Conservation (phyloP, 352 stramenopile genomes). For the Blastocystis sp. region DNA sequence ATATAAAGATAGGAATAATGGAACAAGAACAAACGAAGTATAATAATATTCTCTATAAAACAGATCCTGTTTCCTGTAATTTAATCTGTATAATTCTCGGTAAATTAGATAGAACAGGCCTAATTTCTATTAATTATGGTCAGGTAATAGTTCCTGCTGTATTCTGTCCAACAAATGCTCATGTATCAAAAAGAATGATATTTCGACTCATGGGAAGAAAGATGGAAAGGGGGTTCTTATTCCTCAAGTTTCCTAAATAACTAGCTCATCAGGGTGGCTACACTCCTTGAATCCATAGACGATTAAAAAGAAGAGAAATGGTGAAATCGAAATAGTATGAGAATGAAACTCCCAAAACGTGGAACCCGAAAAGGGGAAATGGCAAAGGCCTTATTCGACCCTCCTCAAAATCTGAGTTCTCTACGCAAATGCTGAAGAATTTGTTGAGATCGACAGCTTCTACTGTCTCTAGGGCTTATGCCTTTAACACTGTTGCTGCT, state of each 20-base stretch:
- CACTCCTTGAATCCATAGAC: no score
- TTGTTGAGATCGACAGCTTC: conserved; percentile 48
- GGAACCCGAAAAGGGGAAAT: background rate
- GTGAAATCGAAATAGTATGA: background rate
- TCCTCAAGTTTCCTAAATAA: no score
- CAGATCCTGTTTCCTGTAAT: background rate
- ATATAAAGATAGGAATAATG: background rate
- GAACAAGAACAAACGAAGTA: background rate
- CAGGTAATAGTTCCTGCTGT: no score
- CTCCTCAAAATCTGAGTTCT: conserved; percentile 18
- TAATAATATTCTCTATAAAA: background rate
- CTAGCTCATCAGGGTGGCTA: no score
- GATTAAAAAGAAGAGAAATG: background rate
- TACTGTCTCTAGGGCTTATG: conserved; percentile 34
- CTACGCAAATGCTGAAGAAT: conserved; percentile 24
- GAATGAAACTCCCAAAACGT: conserved; percentile 53
- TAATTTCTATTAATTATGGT: no score
- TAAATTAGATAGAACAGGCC: no score
- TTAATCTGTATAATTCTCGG: no score
- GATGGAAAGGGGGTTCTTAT: no score
- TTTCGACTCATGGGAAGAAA: no score
- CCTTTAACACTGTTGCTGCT: conserved; percentile 48
- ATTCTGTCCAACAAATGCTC: no score
- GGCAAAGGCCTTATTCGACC: conserved; percentile 1
- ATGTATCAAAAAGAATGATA: no score